phyloP scores from a whole-genome alignment of 2,329 filamentous ascomycete genomes.

The Ophiostoma quercus region DNA sequence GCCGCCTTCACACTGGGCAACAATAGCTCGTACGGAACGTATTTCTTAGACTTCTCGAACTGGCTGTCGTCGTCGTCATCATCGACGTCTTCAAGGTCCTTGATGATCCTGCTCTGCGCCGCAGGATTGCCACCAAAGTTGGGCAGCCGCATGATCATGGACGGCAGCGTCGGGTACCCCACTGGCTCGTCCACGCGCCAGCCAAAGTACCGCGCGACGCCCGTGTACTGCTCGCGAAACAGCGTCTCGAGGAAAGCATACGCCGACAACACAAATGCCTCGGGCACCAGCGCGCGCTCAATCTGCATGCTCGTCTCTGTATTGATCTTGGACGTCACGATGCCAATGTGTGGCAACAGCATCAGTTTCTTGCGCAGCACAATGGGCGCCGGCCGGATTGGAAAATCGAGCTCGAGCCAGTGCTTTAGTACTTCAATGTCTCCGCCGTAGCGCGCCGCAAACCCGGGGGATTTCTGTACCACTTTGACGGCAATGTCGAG shows the following conservation, averaged over 20 bases:
- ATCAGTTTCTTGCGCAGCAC: conserved; percentile 49
- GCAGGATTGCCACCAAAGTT: background rate
- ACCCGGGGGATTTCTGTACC: too few species aligned
- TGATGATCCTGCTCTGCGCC: background rate
- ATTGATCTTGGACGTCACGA: conserved; percentile 26
- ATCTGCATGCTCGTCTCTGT: conserved; percentile 35
- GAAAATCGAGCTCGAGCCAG: conserved; percentile 60
- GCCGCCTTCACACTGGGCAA: conserved; percentile 34
- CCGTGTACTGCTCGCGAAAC: conserved; percentile 41
- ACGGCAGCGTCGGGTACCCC: conserved; percentile 19
- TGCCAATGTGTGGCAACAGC: conserved; percentile 18
- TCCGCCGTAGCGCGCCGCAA: too few species aligned
- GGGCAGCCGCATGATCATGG: background rate
- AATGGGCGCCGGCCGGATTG: conserved; percentile 52
- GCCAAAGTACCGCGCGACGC: conserved; percentile 45
- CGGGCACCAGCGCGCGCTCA: conserved; percentile 50
- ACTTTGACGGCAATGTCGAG: conserved; percentile 38
- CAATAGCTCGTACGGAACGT: conserved; percentile 24
- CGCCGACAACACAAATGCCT: conserved; percentile 45
- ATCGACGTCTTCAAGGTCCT: conserved; percentile 12
- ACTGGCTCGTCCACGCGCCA: conserved; percentile 28
- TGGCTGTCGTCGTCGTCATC: background rate
- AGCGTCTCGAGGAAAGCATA: conserved; percentile 50
- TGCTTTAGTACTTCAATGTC: conserved; percentile 39
- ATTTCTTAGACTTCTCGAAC: conserved; percentile 10